Base-by-base conservation (phyloP, 2,329 filamentous ascomycete genomes). In the Trichoderma sp. region DNA sequence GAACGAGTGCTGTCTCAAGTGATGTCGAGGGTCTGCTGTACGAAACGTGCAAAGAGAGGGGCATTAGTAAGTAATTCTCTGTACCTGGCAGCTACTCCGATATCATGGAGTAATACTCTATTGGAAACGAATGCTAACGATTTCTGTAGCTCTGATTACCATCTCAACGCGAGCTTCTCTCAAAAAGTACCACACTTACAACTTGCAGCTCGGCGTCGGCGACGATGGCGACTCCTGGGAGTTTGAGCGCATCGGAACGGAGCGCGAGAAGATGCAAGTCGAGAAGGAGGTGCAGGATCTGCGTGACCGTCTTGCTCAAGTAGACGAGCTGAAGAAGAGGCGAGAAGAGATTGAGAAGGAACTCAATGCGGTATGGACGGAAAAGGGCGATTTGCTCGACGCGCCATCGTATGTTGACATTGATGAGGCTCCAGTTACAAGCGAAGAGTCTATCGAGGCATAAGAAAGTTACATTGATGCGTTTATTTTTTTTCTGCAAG, bases 11-110 rank as follows among this genome's bases (percentile, higher is more conserved):
- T 1, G 96, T 98, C 2, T 96, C 91, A 5, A 94, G 90, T 54
- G 96, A 99, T 75, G 96, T 99, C 2, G 96, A 99, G 77, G 96
- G 96, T 0, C 78, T 98, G 26, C 80, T 99, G 49, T 99, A 99
- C 76, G 94, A 99, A 81, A 91, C 88, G 24, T 94, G 93, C 75
- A 99, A 99, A 80, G 91, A 94, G 70, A 91, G 90, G 76, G 95
- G 95, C 0, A 98, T 98, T 74, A 99, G 91, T 93, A 83, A 86
- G 90, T 88, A 18, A 55, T 21, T 24, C 18, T 26, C 18, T n/a
- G 3, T 58, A 37, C 11, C 28, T 52, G 18, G 49, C 8, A 34
- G 30, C 8, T 10, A 7, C 8, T 30, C 28, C 6, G 6, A 30
- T 30, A 30, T 30, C 28, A 5, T 30, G 28, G 28, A 30, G 28